phyloP scores from a whole-genome alignment of 2,329 filamentous ascomycete genomes.

The Thelonectria discophora region DNA sequence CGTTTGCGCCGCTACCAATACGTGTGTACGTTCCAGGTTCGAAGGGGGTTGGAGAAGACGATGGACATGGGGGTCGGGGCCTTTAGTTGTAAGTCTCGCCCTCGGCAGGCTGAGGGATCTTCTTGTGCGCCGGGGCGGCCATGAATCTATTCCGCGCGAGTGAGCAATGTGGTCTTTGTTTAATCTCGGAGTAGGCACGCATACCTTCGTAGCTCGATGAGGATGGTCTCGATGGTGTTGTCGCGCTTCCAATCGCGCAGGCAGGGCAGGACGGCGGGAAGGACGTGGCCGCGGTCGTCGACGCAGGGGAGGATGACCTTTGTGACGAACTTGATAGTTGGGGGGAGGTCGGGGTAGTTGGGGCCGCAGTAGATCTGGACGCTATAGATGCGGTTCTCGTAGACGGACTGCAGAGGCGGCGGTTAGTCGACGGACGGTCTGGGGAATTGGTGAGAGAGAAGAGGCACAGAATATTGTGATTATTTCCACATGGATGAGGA shows the following conservation, averaged over 20 bases:
- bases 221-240: slow-evolving; percentile 93
- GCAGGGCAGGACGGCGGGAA: slow-evolving; percentile 83
- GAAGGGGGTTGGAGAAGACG: background rate
- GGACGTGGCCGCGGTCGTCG: slow-evolving; percentile 83
- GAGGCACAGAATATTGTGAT: background rate
- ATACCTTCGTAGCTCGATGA: slow-evolving; percentile 85
- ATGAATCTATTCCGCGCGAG: slow-evolving; percentile 73
- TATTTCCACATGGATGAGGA: slow-evolving; percentile 2
- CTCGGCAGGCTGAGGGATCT: slow-evolving; percentile 92
- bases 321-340: slow-evolving; percentile 90
- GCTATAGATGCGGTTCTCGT: slow-evolving; percentile 99
- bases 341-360: slow-evolving; percentile 88
- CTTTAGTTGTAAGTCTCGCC: slow-evolving; percentile 64
- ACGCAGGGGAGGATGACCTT: slow-evolving; percentile 98
- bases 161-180: background rate
- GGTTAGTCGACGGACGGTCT: slow-evolving; percentile 20
- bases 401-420: slow-evolving; percentile 73
- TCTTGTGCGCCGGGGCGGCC: slow-evolving; percentile 91
- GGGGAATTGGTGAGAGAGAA: background rate
- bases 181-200: slow-evolving; percentile 27
- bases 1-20: slow-evolving; percentile 11
- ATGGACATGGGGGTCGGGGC: background rate
- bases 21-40: slow-evolving; percentile 1
- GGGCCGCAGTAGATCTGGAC: slow-evolving; percentile 95
- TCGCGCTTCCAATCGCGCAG: slow-evolving; percentile 90